Percentiles rank a stretch among this genome's conserved stretches.
These are phyloP conservation scores for Poa pratensis DNA, from an alignment of 176 grass and related monocot genomes.

Conservation along the genomic window DNA sequence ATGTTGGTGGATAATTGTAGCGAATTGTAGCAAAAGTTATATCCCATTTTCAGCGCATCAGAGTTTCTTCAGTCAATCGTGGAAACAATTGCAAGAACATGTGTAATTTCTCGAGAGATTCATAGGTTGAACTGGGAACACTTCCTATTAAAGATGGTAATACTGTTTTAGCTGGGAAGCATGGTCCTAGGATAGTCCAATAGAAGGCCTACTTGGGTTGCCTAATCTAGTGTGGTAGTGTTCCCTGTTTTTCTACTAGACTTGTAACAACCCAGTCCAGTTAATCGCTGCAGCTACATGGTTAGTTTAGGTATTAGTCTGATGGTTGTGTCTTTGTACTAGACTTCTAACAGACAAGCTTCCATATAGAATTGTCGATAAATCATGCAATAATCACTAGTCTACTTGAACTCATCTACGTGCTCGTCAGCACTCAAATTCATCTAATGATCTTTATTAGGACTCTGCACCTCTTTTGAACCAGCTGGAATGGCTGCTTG, in stretches of 20 bases:
- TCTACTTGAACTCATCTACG: background rate
- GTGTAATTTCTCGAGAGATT: background rate
- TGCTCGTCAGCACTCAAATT: background rate
- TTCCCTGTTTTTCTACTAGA: background rate
- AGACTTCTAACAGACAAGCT: background rate
- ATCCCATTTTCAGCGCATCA: background rate
- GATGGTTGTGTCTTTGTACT: background rate
- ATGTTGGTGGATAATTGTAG: background rate
- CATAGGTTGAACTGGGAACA: background rate
- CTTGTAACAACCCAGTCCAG: background rate
- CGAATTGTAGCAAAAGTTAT: background rate
- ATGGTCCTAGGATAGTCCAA: background rate
- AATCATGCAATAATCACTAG: background rate
- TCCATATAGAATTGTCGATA: background rate
- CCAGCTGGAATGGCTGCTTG: background rate
- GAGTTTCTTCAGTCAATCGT: background rate
- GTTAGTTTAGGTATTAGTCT: background rate
- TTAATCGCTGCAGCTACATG: background rate
- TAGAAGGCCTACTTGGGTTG: background rate
- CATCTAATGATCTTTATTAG: background rate
- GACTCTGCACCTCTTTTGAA: background rate
- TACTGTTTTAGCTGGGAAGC: slow-evolving; percentile 8
- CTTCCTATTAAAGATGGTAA: background rate
- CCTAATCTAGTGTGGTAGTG: slow-evolving; percentile 8
- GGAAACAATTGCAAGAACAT: background rate